Conservation (phyloP, 352 stramenopile species). For the Phytophthora capsici region DNA sequence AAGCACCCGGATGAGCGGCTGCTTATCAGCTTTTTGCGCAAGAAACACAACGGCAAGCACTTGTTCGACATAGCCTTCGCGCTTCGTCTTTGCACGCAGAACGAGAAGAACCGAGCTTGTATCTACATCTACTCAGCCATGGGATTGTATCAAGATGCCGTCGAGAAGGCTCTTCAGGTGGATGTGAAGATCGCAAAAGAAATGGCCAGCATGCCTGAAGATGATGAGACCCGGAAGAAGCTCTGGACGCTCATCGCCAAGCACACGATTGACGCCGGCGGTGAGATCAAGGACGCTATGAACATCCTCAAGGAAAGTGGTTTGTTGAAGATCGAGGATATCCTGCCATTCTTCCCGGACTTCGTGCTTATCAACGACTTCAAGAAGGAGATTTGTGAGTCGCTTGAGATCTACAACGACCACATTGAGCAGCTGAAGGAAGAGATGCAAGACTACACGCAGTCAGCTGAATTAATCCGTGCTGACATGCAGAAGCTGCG, state of each 20-base stretch:
- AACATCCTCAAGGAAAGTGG: conserved; percentile 88
- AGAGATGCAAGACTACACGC: conserved; percentile 94
- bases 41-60: conserved; percentile 87
- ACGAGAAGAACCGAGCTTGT: conserved; percentile 92
- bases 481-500: conserved; percentile 90
- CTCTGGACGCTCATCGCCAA: conserved; percentile 95
- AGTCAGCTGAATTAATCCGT: conserved; percentile 90
- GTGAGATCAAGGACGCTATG: conserved; percentile 86
- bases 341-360: conserved; percentile 95
- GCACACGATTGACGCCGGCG: conserved; percentile 90
- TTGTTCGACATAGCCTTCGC: conserved; percentile 94
- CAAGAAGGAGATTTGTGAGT: conserved; percentile 95
- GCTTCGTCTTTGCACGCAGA: conserved; percentile 91
- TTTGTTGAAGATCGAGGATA: conserved; percentile 94
- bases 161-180: conserved; percentile 91
- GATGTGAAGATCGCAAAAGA: conserved; percentile 94
- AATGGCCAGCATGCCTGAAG: conserved; percentile 91
- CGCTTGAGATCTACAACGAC: conserved; percentile 91
- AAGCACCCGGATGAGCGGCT: conserved; percentile 89
- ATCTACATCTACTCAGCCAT: conserved; percentile 96
- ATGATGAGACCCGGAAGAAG: conserved; percentile 91
- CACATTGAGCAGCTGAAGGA: conserved; percentile 92
- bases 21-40: conserved; percentile 92
- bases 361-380: conserved; percentile 96
- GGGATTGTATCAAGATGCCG: conserved; percentile 92